Evolutionary conservation across 805 yeast species (phyloP).

Genomic region (Candida ascalaphidarum): DNA sequence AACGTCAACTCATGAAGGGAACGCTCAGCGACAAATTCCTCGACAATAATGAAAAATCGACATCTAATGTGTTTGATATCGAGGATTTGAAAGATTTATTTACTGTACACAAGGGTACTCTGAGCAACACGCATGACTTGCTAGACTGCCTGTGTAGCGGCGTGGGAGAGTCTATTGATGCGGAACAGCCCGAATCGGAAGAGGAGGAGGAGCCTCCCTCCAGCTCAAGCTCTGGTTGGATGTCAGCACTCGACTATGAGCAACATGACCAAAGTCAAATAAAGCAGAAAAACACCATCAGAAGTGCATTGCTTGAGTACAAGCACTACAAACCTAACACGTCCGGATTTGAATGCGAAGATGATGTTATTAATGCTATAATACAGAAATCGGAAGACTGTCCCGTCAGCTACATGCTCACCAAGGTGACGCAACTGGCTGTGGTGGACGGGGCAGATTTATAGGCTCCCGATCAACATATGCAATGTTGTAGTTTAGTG

Average conservation of each 20-base stretch:
- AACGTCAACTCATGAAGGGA: constrained; percentile 79
- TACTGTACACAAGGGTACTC: constrained; percentile 40
- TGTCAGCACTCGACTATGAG: constrained; percentile 45
- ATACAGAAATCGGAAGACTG: constrained; percentile 8
- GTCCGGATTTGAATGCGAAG: constrained; percentile 14
- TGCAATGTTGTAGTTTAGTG: not conserved
- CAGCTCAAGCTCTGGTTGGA: constrained; percentile 25
- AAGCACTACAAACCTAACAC: constrained; percentile 49
- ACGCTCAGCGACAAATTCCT: constrained; percentile 68
- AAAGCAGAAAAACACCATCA: constrained; percentile 35
- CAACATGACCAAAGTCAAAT: constrained; percentile 15
- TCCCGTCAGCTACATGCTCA: constrained; percentile 32
- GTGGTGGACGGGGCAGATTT: too few species aligned
- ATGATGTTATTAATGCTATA: constrained; percentile 22
- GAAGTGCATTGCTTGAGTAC: constrained; percentile 53
- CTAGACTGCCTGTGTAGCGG: constrained; percentile 59
- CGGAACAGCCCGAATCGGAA: constrained; percentile 5
- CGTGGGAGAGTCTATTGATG: constrained; percentile 26
- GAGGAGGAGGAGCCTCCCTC: constrained; percentile 1
- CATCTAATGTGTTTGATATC: constrained; percentile 59
- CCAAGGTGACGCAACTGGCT: constrained; percentile 19
- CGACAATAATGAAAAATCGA: constrained; percentile 32
- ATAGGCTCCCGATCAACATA: not conserved
- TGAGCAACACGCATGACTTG: constrained; percentile 71
- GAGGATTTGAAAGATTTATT: constrained; percentile 72